A percentile compares a stretch with the other conserved stretches of the same genome.
These are phyloP conservation scores for Lichtheimia ramosa DNA, from an alignment of 371 early-diverging fungal species.

Conservation along the genomic window DNA sequence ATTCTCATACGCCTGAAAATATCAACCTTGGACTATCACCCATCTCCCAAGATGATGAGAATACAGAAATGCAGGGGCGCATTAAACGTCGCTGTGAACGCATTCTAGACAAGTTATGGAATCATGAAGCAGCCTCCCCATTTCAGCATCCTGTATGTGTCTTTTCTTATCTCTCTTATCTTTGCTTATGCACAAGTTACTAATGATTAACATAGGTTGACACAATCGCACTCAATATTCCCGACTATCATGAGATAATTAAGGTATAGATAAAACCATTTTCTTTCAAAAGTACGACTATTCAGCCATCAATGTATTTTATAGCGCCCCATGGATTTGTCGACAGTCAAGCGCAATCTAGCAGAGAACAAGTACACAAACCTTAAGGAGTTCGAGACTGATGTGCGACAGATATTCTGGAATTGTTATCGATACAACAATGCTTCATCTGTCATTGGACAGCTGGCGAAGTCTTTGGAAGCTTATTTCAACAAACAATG, in stretches of 20 bases:
- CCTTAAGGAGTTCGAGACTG: constrained; percentile 52
- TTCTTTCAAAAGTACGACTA: background rate
- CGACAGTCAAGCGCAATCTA: constrained; percentile 79
- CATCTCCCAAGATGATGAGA: background rate
- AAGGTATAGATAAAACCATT: constrained; percentile 31
- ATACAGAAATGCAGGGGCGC: constrained; percentile 21
- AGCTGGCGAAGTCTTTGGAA: constrained; percentile 38
- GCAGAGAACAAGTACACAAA: constrained; percentile 49
- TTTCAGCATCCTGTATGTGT: constrained; percentile 34
- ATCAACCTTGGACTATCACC: constrained; percentile 2
- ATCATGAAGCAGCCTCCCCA: constrained; percentile 32
- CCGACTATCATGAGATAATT: constrained; percentile 85
- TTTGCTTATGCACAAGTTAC: background rate
- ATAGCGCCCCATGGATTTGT: constrained; percentile 94
- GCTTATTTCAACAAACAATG: constrained; percentile 40
- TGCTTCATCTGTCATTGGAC: constrained; percentile 51
- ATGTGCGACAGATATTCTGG: constrained; percentile 65
- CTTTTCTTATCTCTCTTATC: background rate
- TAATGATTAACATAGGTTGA: constrained; percentile 67
- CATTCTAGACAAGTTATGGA: constrained; percentile 34
- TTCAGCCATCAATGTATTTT: background rate
- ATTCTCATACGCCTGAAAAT: background rate
- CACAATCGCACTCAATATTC: constrained; percentile 77
- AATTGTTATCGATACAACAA: constrained; percentile 84
- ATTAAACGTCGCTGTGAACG: constrained; percentile 33